phyloP scores from a whole-genome alignment of 78 protist genomes.

The Acrasis kona region DNA sequence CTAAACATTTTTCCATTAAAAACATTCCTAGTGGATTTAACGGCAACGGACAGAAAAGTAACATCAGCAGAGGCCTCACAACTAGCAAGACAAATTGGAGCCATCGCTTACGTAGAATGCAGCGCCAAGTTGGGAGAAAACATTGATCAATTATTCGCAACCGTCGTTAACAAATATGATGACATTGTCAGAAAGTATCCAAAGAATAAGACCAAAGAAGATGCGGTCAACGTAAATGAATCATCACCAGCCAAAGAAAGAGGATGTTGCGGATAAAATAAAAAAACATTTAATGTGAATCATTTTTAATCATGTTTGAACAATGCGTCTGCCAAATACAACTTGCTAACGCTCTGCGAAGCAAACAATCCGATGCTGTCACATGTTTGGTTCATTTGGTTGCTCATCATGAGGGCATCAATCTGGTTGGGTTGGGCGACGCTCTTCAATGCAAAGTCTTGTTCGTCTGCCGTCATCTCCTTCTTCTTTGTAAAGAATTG shows the following conservation, averaged over 20 bases:
- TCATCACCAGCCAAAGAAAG: neutral
- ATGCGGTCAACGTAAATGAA: neutral
- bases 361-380: too few species aligned
- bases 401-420: too few species aligned
- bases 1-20: neutral
- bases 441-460: too few species aligned
- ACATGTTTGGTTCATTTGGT: too few species aligned
- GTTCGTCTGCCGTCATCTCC: too few species aligned
- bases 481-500: too few species aligned
- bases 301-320: too few species aligned
- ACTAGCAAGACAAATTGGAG: neutral
- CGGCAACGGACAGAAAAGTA: neutral
- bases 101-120: neutral
- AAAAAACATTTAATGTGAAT: neutral
- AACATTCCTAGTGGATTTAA: neutral
- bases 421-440: too few species aligned
- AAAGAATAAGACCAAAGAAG: neutral
- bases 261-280: slow-evolving; percentile 1
- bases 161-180: neutral
- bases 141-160: neutral
- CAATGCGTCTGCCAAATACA: too few species aligned
- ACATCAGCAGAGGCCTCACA: neutral
- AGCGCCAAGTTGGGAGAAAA: neutral
- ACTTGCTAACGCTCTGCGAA: too few species aligned
- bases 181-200: neutral